Evolutionary conservation across 2,329 filamentous ascomycete genomes (phyloP).

Genomic region (Diaporthe australafricana): DNA sequence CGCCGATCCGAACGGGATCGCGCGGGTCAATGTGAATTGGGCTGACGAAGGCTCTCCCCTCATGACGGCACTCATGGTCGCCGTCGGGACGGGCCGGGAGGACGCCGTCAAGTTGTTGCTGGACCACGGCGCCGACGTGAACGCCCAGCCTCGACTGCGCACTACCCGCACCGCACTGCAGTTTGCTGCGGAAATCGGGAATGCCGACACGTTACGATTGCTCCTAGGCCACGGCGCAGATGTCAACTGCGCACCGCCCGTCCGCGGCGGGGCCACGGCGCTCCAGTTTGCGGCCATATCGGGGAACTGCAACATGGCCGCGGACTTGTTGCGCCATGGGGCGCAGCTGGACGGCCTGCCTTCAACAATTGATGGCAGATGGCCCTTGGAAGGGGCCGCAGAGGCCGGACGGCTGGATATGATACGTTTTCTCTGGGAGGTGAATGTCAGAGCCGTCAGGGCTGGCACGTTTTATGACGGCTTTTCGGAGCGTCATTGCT

Average conservation of each 20-base stretch:
- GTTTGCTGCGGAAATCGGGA: conserved; percentile 37
- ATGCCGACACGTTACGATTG: conserved; percentile 37
- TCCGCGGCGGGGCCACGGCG: conserved; percentile 37
- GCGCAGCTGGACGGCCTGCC: conserved; percentile 31
- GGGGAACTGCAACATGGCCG: conserved; percentile 39
- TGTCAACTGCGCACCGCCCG: conserved; percentile 34
- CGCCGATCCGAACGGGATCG: neutral
- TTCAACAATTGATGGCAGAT: conserved; percentile 33
- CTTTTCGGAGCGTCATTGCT: neutral
- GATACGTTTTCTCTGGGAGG: neutral
- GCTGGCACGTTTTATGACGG: neutral
- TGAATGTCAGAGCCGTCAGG: neutral
- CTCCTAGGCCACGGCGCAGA: conserved; percentile 39
- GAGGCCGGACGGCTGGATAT: conserved; percentile 38
- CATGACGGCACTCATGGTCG: conserved; percentile 28
- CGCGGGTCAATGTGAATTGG: neutral
- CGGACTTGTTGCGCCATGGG: conserved; percentile 30
- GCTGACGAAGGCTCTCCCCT: neutral
- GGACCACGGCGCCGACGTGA: conserved; percentile 37
- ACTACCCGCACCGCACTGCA: conserved; percentile 40
- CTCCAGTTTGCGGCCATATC: conserved; percentile 40
- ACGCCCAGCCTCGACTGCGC: conserved; percentile 30
- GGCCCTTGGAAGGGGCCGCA: conserved; percentile 40
- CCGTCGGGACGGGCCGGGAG: conserved; percentile 23
- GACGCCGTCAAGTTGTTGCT: conserved; percentile 40